Percentiles rank a stretch among this genome's conserved stretches.
Evolutionary conservation across 2,329 filamentous ascomycete genomes (phyloP).

Genomic region (Aureobasidium sp.): DNA sequence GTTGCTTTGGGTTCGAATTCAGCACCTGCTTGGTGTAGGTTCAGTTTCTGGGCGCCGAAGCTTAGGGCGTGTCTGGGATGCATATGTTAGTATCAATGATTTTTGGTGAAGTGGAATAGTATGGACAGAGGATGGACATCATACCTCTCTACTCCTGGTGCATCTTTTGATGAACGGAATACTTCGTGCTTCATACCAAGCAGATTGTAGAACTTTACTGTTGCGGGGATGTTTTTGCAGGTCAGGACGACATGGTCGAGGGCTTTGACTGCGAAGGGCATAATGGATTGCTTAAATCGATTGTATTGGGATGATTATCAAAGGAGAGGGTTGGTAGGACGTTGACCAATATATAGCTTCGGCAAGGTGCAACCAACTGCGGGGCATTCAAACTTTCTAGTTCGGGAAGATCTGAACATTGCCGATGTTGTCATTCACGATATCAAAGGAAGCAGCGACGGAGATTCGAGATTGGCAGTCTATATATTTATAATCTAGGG

Average conservation of each 20-base stretch:
- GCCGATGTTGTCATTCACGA: no score
- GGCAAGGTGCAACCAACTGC: no score
- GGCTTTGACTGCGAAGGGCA: slow-evolving; percentile 28
- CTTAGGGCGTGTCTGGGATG: slow-evolving; percentile 40
- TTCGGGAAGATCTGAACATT: no score
- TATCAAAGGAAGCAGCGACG: neutral
- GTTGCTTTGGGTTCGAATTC: slow-evolving; percentile 54
- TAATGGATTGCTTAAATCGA: slow-evolving; percentile 36
- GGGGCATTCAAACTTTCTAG: no score
- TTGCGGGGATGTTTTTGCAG: slow-evolving; percentile 41
- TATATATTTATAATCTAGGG: no score
- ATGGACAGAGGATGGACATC: no score
- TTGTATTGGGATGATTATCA: slow-evolving; percentile 37
- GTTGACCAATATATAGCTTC: no score
- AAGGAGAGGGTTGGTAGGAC: neutral
- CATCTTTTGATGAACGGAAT: slow-evolving; percentile 33
- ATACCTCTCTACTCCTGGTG: slow-evolving; percentile 10
- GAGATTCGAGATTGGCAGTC: neutral
- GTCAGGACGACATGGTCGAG: slow-evolving; percentile 57
- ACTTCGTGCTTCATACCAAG: slow-evolving; percentile 50
- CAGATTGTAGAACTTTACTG: slow-evolving; percentile 46
- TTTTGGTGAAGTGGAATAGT: no score
- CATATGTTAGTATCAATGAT: no score
- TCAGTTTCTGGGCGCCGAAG: slow-evolving; percentile 54
- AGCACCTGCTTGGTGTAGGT: slow-evolving; percentile 48